Conservation (phyloP, 2,329 filamentous ascomycete genomes). For the Pleomassaria siparia region DNA sequence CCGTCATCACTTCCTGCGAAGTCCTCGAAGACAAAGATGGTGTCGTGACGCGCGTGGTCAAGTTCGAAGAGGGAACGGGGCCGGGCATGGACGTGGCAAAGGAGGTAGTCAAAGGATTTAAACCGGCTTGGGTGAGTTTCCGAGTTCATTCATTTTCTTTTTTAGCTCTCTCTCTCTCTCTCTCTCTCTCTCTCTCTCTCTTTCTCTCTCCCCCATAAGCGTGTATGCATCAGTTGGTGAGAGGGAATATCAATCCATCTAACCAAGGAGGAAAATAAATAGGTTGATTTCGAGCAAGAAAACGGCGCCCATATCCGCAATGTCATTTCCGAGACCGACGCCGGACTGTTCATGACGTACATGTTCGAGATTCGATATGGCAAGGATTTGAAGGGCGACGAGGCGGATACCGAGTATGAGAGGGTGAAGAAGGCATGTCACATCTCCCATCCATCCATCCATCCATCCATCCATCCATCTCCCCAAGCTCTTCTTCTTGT, state of each 20-base stretch:
- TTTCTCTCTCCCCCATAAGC: no score
- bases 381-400: conserved; percentile 39
- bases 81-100: conserved; percentile 28
- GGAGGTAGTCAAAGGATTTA: conserved; percentile 44
- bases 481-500: no score
- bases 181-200: no score
- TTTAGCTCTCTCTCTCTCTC: no score
- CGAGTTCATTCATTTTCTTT: neutral
- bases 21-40: conserved; percentile 44
- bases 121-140: conserved; percentile 44
- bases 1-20: conserved; percentile 45
- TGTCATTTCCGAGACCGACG: conserved; percentile 42
- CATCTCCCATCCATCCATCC: no score
- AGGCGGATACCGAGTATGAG: conserved; percentile 30
- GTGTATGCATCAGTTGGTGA: no score
- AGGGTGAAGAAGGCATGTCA: conserved; percentile 29
- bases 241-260: no score
- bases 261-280: no score
- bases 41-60: conserved; percentile 39
- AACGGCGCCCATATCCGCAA: conserved; percentile 49
- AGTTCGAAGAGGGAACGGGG: conserved; percentile 42
- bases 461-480: no score
- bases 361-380: conserved; percentile 47
- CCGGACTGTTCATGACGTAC: conserved; percentile 49
- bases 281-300: conserved; percentile 51